A percentile compares a stretch with the other conserved stretches of the same genome.
phyloP scores from a whole-genome alignment of 116 monocot species.

The Zostera marina region DNA sequence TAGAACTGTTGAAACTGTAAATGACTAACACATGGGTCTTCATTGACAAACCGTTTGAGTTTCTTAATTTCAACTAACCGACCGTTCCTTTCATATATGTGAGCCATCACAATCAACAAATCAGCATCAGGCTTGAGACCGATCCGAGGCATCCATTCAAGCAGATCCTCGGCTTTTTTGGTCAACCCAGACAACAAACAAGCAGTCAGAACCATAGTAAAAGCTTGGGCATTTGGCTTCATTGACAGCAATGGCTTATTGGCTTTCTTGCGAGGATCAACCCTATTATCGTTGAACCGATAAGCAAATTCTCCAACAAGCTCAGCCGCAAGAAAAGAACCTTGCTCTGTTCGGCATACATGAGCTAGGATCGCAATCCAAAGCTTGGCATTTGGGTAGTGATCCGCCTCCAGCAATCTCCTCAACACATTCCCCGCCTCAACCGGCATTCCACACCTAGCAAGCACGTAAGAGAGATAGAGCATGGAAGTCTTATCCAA shows the following conservation, averaged over 20 bases:
- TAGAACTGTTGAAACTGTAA: slow-evolving; percentile 64
- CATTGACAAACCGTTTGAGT: slow-evolving; percentile 51
- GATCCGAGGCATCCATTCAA: slow-evolving; percentile 73
- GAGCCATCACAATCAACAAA: slow-evolving; percentile 71
- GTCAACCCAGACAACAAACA: slow-evolving; percentile 55
- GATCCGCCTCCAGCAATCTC: slow-evolving; percentile 46
- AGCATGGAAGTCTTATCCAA: slow-evolving; percentile 48
- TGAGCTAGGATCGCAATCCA: slow-evolving; percentile 61
- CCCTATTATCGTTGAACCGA: slow-evolving; percentile 64
- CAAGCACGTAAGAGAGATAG: slow-evolving; percentile 55
- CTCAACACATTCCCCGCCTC: slow-evolving; percentile 60
- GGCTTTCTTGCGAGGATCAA: slow-evolving; percentile 69
- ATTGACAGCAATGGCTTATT: slow-evolving; percentile 46
- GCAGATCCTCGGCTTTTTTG: slow-evolving; percentile 70
- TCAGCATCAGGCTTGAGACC: slow-evolving; percentile 44
- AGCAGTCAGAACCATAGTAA: slow-evolving; percentile 46
- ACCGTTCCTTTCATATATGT: slow-evolving; percentile 80
- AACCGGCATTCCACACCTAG: slow-evolving; percentile 39
- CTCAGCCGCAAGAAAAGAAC: slow-evolving; percentile 69
- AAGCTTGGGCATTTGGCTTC: slow-evolving; percentile 57
- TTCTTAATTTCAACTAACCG: slow-evolving; percentile 64
- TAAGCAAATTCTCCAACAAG: slow-evolving; percentile 59
- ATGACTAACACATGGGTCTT: slow-evolving; percentile 30
- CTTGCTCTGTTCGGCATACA: slow-evolving; percentile 48
- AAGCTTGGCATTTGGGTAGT: slow-evolving; percentile 39